Conservation (phyloP, 2,329 filamentous ascomycete species). For the Chaetothyriales sp. region DNA sequence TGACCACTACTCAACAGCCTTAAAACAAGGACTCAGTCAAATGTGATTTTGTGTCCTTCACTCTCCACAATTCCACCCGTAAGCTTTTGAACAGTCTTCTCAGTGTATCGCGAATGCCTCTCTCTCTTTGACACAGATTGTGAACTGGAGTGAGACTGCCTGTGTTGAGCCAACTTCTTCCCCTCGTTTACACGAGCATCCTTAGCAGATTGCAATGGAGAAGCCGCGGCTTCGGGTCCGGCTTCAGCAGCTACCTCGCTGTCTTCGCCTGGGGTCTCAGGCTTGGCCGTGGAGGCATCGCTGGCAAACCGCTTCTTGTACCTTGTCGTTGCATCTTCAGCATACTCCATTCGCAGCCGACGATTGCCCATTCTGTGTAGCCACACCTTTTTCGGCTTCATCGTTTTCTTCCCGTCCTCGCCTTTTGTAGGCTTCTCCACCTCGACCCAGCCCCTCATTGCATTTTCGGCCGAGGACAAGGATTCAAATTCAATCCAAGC, state of each 20-base stretch:
- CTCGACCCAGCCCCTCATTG: constrained; percentile 69
- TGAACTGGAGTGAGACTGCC: not conserved
- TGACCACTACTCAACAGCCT: not conserved
- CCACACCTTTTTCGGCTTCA: constrained; percentile 54
- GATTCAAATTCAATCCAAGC: constrained; percentile 89
- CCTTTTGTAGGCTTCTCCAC: constrained; percentile 39
- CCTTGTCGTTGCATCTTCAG: constrained; percentile 73
- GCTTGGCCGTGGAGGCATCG: constrained; percentile 37
- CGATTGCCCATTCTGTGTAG: constrained; percentile 73
- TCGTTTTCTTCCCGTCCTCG: constrained; percentile 31
- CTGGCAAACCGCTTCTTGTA: constrained; percentile 94
- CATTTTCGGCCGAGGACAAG: constrained; percentile 57
- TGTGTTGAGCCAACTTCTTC: constrained; percentile 21
- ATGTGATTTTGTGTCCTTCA: constrained; percentile 68
- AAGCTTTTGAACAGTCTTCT: constrained; percentile 47
- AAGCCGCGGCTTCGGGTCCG: not conserved
- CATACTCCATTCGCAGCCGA: constrained; percentile 75
- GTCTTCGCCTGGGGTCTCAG: constrained; percentile 24
- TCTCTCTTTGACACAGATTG: constrained; percentile 24
- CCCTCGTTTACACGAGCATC: not conserved
- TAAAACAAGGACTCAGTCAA: constrained; percentile 42
- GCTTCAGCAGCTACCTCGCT: constrained; percentile 21
- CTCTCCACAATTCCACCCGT: constrained; percentile 67
- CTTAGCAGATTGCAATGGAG: not conserved
- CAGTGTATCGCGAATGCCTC: constrained; percentile 31